Percentiles rank a stretch among this genome's conserved stretches.
These are phyloP conservation scores for Hypoxylon sp. DNA, from an alignment of 2,329 filamentous ascomycete species.

Conservation along the genomic window DNA sequence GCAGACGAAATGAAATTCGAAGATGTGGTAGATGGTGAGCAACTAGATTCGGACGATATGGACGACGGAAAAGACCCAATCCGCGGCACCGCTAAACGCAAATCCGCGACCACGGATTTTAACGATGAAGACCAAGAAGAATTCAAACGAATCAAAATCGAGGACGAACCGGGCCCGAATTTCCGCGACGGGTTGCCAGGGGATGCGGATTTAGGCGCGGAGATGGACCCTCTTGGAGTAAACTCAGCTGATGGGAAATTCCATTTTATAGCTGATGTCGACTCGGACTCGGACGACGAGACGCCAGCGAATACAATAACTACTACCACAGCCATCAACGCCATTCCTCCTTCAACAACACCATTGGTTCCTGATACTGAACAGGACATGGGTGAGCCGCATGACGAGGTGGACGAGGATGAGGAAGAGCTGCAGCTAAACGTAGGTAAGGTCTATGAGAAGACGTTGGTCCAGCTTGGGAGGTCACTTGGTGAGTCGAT, in stretches of 20 bases:
- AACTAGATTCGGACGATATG: constrained; percentile 5
- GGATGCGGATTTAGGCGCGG: constrained; percentile 8
- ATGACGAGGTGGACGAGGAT: constrained; percentile 48
- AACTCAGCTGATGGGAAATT: constrained; percentile 36
- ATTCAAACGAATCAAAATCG: constrained; percentile 35
- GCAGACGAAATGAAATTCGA: constrained; percentile 21
- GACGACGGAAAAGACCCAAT: too few relatives aligned
- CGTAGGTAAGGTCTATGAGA: constrained; percentile 79
- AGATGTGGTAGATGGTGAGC: constrained; percentile 25
- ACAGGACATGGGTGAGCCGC: constrained; percentile 14
- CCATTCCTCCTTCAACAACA: not conserved
- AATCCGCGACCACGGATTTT: constrained; percentile 28
- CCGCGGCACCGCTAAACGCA: constrained; percentile 36
- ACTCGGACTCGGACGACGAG: constrained; percentile 42
- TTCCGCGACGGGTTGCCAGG: constrained; percentile 19
- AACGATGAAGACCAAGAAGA: constrained; percentile 19
- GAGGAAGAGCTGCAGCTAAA: constrained; percentile 69
- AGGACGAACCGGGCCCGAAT: constrained; percentile 21
- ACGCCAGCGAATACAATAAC: constrained; percentile 4
- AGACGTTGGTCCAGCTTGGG: constrained; percentile 78
- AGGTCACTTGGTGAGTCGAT: constrained; percentile 63
- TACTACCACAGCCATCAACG: constrained; percentile 1
- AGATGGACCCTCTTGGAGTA: constrained; percentile 1
- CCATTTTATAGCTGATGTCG: constrained; percentile 45
- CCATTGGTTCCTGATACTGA: constrained; percentile 6